phyloP scores from a whole-genome alignment of 495 filamentous ascomycete species.

The Penicillium daleae region DNA sequence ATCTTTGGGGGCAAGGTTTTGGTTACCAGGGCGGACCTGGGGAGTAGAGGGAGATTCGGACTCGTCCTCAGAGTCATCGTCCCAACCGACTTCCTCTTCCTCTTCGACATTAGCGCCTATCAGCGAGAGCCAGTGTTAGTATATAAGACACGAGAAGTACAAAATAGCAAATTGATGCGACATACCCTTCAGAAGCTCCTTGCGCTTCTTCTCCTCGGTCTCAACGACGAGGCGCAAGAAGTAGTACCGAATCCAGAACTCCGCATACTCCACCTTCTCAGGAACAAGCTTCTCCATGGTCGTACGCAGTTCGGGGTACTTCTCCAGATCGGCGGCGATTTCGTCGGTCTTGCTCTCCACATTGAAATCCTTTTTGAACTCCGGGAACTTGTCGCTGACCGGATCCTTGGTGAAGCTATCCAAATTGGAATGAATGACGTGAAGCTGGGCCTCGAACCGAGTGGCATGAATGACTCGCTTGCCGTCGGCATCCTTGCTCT shows the following conservation, averaged over 20 bases:
- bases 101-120: slow-evolving; percentile 63
- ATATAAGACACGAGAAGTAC: slow-evolving; percentile 14
- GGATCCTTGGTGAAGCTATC: slow-evolving; percentile 89
- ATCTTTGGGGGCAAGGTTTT: slow-evolving; percentile 31
- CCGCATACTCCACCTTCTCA: slow-evolving; percentile 80
- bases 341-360: slow-evolving; percentile 83
- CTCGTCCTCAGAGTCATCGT: slow-evolving; percentile 75
- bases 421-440: slow-evolving; percentile 85
- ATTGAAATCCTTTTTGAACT: slow-evolving; percentile 77
- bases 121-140: slow-evolving; percentile 23
- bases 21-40: slow-evolving; percentile 31
- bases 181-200: slow-evolving; percentile 90
- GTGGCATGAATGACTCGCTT: slow-evolving; percentile 92
- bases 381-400: slow-evolving; percentile 69
- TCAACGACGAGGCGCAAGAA: slow-evolving; percentile 93
- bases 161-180: not conserved
- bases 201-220: slow-evolving; percentile 88
- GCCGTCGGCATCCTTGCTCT: slow-evolving; percentile 87
- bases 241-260: slow-evolving; percentile 96
- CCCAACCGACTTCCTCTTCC: slow-evolving; percentile 83
- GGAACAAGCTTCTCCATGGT: slow-evolving; percentile 98
- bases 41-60: slow-evolving; percentile 57
- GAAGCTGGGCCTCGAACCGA: slow-evolving; percentile 92
- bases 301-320: slow-evolving; percentile 81
- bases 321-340: slow-evolving; percentile 81